These are phyloP conservation scores for Hymenoscyphus linearis DNA, from an alignment of 2,329 filamentous ascomycete genomes.

Conservation along the genomic window DNA sequence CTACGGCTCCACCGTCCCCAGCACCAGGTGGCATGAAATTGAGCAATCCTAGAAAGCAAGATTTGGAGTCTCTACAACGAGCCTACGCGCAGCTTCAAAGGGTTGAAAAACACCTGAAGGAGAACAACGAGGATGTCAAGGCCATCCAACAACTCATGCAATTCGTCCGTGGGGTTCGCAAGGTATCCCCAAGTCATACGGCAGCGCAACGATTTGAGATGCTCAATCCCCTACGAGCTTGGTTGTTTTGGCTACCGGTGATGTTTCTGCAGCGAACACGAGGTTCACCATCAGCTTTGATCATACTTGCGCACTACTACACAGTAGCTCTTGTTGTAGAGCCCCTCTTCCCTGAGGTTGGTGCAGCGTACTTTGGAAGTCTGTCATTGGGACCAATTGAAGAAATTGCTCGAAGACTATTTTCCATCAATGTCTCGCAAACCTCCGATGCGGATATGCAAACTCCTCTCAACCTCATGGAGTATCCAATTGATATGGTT, in stretches of 20 bases:
- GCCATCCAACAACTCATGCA: conserved; percentile 64
- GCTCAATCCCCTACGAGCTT: conserved; percentile 79
- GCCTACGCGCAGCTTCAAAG: conserved; percentile 63
- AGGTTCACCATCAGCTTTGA: conserved; percentile 69
- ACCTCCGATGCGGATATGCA: conserved; percentile 52
- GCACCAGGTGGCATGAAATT: conserved; percentile 53
- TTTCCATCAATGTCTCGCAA: conserved; percentile 59
- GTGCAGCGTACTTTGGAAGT: conserved; percentile 79
- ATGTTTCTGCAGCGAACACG: conserved; percentile 73
- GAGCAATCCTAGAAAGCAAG: conserved; percentile 61
- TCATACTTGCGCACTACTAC: conserved; percentile 88
- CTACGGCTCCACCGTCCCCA: conserved; percentile 59
- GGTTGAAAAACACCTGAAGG: conserved; percentile 63
- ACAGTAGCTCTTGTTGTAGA: conserved; percentile 83
- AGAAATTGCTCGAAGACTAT: conserved; percentile 73
- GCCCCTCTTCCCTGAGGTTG: conserved; percentile 86
- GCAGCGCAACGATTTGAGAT: conserved; percentile 85
- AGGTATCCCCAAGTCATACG: conserved; percentile 63
- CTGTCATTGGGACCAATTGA: conserved; percentile 77
- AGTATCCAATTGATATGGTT: conserved; percentile 65
- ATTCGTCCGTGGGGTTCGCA: conserved; percentile 67
- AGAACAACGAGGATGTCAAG: conserved; percentile 63
- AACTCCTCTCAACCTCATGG: conserved; percentile 62
- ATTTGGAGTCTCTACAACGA: conserved; percentile 61
- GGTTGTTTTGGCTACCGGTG: conserved; percentile 94